phyloP scores from a whole-genome alignment of 116 monocot genomes.

The Iris pallida region DNA sequence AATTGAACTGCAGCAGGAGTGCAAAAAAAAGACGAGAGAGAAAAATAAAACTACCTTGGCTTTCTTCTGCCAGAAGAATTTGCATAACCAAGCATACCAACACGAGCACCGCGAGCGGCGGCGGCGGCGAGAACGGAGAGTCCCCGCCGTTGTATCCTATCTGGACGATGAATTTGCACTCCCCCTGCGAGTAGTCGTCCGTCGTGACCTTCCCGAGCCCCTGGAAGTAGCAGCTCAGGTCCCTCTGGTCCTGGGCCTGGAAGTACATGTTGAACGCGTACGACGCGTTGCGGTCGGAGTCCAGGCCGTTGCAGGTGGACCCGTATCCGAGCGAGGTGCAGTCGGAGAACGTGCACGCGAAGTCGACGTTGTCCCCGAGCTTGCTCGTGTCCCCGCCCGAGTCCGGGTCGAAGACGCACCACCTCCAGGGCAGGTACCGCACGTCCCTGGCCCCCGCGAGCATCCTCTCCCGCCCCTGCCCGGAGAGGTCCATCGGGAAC shows the following conservation, averaged over 20 bases:
- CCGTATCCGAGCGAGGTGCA: slow-evolving; percentile 41
- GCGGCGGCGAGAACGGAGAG: no score
- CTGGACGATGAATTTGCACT: slow-evolving; percentile 30
- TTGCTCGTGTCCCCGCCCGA: background rate
- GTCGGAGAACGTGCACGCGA: slow-evolving; percentile 45
- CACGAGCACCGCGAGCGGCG: no score
- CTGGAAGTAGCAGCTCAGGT: slow-evolving; percentile 40
- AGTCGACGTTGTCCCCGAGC: slow-evolving; percentile 25
- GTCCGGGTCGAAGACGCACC: slow-evolving; percentile 38
- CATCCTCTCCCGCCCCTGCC: slow-evolving; percentile 22
- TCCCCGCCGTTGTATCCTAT: slow-evolving; percentile 16
- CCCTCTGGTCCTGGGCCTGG: no score
- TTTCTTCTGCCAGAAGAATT: no score
- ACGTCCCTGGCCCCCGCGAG: slow-evolving; percentile 29
- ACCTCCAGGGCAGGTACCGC: slow-evolving; percentile 26
- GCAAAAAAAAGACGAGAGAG: no score
- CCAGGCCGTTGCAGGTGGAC: slow-evolving; percentile 29
- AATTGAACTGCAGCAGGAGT: no score
- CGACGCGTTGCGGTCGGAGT: slow-evolving; percentile 24
- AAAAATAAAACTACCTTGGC: no score
- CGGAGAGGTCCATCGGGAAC: slow-evolving; percentile 36
- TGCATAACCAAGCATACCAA: no score
- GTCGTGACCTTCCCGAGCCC: slow-evolving; percentile 38
- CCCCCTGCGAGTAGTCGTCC: slow-evolving; percentile 16
- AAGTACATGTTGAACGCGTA: no score